Evolutionary conservation across 306 rosid species (phyloP).

Genomic region (Glycine tomentella): DNA sequence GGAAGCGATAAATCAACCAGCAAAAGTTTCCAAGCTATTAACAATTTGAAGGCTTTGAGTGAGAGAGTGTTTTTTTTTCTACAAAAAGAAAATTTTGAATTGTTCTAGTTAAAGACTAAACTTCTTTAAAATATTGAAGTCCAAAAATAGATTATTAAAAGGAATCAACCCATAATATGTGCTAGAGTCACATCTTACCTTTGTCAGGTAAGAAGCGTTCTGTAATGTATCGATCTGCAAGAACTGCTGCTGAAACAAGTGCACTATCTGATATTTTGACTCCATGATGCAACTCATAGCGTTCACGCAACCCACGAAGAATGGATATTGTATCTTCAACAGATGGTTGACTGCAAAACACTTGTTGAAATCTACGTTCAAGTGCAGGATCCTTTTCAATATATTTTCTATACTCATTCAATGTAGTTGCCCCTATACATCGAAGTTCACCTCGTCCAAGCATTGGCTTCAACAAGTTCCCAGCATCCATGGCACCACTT

Average conservation of each 20-base stretch:
- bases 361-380: constrained; percentile 97
- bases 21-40: constrained; percentile 13
- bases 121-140: not conserved
- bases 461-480: constrained; percentile 96
- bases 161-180: not conserved
- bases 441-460: constrained; percentile 99
- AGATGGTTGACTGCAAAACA: constrained; percentile 89
- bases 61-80: not conserved
- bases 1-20: constrained; percentile 29
- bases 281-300: constrained; percentile 98
- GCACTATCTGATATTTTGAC: constrained; percentile 97
- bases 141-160: not conserved
- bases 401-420: constrained; percentile 92
- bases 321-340: constrained; percentile 93
- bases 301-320: constrained; percentile 98
- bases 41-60: not conserved
- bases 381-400: constrained; percentile 98
- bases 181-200: constrained; percentile 56
- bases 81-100: not conserved
- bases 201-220: constrained; percentile 97
- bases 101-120: constrained; percentile 10
- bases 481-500: constrained; percentile 99
- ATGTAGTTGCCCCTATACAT: constrained; percentile 95
- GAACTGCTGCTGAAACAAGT: constrained; percentile 94
- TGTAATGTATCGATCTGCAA: constrained; percentile 89